A percentile compares a stretch with the other conserved stretches of the same genome.
These are phyloP conservation scores for apple (Malus domestica) DNA, from an alignment of 306 rosid genomes.

Conservation along the genomic window DNA sequence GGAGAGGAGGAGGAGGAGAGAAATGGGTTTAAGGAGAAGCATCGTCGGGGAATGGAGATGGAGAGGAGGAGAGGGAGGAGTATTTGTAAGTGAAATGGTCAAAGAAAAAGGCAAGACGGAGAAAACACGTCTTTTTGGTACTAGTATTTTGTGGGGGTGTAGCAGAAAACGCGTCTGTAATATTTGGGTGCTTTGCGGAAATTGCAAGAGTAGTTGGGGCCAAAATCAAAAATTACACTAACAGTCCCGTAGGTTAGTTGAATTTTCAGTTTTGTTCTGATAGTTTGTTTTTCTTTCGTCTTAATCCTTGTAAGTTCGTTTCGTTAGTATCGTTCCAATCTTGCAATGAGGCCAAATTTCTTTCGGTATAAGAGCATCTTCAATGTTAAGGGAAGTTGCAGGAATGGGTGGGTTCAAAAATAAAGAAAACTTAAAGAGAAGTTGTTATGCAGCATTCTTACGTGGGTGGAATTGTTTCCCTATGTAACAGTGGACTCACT, in stretches of 20 bases:
- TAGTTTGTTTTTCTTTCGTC: not conserved
- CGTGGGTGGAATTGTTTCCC: too few species aligned
- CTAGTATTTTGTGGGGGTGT: constrained; percentile 6
- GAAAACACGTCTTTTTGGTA: not conserved
- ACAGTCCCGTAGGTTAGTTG: not conserved
- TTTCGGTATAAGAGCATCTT: too few species aligned
- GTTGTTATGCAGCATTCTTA: too few species aligned
- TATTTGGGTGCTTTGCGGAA: too few species aligned
- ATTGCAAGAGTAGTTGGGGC: not conserved
- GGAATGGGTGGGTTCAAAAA: too few species aligned
- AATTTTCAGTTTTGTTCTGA: not conserved
- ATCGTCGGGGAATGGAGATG: constrained; percentile 5
- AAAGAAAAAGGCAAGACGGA: not conserved
- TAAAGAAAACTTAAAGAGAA: too few species aligned
- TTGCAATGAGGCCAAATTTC: too few species aligned
- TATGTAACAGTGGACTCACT: too few species aligned
- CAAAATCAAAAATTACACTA: not conserved
- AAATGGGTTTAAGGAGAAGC: constrained; percentile 22
- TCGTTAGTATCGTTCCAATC: not conserved
- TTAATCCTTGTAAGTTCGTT: not conserved
- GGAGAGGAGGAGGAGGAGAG: constrained; percentile 1
- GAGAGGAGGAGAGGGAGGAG: not conserved
- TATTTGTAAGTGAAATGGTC: constrained; percentile 10
- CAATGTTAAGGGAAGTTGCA: too few species aligned
- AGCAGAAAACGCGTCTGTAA: constrained; percentile 29